Evolutionary conservation across 306 rosid species (phyloP).

Genomic region (Dryas octopetala): DNA sequence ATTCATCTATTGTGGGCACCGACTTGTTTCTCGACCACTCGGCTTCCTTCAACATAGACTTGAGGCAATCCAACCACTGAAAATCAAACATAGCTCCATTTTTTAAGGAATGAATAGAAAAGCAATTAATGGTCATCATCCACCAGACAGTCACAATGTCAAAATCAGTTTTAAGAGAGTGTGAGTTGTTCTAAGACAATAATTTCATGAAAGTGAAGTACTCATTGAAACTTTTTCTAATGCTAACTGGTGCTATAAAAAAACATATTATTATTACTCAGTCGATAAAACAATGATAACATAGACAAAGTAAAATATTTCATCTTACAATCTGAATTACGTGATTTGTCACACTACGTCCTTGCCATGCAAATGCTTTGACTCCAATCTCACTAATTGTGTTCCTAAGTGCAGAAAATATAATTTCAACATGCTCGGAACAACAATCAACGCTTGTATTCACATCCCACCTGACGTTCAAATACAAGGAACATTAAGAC

Average conservation of each 20-base stretch:
- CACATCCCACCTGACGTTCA: conserved; percentile 76
- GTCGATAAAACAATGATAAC: conserved; percentile 1
- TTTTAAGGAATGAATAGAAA: no score
- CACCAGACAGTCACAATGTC: no score
- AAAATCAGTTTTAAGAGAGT: not conserved
- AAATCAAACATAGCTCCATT: conserved; percentile 19
- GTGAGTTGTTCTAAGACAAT: not conserved
- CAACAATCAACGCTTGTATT: conserved; percentile 47
- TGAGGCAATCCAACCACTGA: conserved; percentile 75
- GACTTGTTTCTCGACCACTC: conserved; percentile 53
- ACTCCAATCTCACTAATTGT: conserved; percentile 66
- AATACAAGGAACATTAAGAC: not conserved
- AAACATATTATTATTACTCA: not conserved
- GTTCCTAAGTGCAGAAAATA: conserved; percentile 58
- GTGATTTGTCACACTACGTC: conserved; percentile 48
- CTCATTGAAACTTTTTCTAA: not conserved
- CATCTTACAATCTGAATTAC: conserved; percentile 63
- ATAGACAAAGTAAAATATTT: conserved; percentile 23
- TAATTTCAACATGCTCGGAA: conserved; percentile 68
- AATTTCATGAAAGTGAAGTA: not conserved
- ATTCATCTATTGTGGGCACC: conserved; percentile 63
- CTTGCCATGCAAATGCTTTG: conserved; percentile 56
- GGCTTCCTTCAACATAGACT: conserved; percentile 71
- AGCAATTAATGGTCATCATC: no score
- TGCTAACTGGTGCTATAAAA: not conserved